phyloP scores from a whole-genome alignment of 2,329 filamentous ascomycete species.

The Dothidotthia symphoricarpi region DNA sequence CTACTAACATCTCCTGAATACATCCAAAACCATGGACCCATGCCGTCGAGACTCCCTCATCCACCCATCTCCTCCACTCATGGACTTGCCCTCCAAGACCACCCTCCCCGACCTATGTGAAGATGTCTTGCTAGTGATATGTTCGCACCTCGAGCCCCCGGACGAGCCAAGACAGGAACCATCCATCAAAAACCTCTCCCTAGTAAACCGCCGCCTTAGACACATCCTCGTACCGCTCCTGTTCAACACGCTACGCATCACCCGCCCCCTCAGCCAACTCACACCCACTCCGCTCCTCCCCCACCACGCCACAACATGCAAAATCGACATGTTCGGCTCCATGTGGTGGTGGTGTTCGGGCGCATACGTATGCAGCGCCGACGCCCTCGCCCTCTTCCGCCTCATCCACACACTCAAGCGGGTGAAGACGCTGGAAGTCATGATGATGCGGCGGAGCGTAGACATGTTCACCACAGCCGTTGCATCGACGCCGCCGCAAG shows the following conservation, averaged over 20 bases:
- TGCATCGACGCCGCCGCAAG: not conserved
- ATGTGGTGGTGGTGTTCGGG: slow-evolving; percentile 22
- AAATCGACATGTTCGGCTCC: slow-evolving; percentile 19
- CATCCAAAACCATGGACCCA: not conserved
- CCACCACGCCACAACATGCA: slow-evolving; percentile 9
- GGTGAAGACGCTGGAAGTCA: slow-evolving; percentile 12
- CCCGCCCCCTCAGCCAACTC: slow-evolving; percentile 14
- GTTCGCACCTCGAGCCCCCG: slow-evolving; percentile 6
- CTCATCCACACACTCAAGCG: slow-evolving; percentile 6
- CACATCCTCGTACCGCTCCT: slow-evolving; percentile 8
- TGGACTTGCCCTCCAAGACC: slow-evolving; percentile 6
- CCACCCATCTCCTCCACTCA: not conserved
- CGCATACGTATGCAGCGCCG: slow-evolving; percentile 11
- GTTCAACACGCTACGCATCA: slow-evolving; percentile 16
- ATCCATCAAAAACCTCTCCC: slow-evolving; percentile 11
- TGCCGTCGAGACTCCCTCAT: not conserved
- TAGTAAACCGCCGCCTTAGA: slow-evolving; percentile 11
- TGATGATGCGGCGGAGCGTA: slow-evolving; percentile 20
- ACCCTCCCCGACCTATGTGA: slow-evolving; percentile 15
- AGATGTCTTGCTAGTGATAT: slow-evolving; percentile 17
- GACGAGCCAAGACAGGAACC: not conserved
- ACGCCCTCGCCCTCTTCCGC: slow-evolving; percentile 15
- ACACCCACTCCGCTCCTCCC: not conserved
- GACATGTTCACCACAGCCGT: slow-evolving; percentile 16
- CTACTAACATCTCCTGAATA: not conserved